Conservation (phyloP, 2,329 filamentous ascomycete species). For the Fusarium pilosicola region DNA sequence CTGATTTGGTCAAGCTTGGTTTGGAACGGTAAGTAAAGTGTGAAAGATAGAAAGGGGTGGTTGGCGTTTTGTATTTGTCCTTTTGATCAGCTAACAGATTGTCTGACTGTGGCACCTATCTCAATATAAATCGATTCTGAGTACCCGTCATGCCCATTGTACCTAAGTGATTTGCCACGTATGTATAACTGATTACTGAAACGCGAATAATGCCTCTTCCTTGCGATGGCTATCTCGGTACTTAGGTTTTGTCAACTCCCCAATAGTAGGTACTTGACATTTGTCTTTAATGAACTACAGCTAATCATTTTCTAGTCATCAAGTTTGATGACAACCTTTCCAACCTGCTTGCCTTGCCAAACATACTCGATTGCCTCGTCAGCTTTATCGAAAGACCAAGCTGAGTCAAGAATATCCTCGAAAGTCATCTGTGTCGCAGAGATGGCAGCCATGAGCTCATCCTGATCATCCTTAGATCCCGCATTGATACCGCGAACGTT, state of each 20-base stretch:
- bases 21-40: background rate
- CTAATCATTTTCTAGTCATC: background rate
- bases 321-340: constrained; percentile 50
- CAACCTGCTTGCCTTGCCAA: constrained; percentile 56
- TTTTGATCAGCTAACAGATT: background rate
- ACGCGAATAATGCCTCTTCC: background rate
- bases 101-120: background rate
- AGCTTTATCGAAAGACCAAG: constrained; percentile 51
- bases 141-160: background rate
- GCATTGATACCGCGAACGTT: constrained; percentile 53
- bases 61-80: background rate
- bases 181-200: background rate
- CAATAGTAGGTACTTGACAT: background rate
- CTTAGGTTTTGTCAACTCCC: background rate
- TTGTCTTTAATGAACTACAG: background rate
- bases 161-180: background rate
- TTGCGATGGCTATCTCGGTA: background rate
- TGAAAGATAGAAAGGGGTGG: background rate
- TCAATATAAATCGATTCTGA: background rate
- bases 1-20: constrained; percentile 7
- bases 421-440: constrained; percentile 48
- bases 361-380: constrained; percentile 55
- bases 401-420: constrained; percentile 52
- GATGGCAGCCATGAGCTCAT: constrained; percentile 52
- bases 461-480: constrained; percentile 52